Percentiles rank a stretch among this genome's conserved stretches.
Evolutionary conservation across 2,329 filamentous ascomycete species (phyloP).

Genomic region (Xylariaceae sp.): DNA sequence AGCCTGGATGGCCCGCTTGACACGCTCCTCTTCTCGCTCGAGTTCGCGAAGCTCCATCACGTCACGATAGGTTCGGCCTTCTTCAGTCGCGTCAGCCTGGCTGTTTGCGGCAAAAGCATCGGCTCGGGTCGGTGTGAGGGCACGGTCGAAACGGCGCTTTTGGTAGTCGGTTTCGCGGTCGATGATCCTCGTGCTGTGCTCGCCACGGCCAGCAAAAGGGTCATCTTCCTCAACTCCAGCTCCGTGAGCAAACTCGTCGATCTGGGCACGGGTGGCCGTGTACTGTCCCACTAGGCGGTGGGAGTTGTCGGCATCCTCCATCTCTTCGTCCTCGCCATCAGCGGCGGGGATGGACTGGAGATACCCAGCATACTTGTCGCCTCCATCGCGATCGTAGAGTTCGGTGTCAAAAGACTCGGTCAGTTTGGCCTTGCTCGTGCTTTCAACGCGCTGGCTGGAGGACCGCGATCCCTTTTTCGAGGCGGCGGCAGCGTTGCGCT

Average conservation of each 20-base stretch:
- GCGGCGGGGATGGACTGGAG: constrained; percentile 79
- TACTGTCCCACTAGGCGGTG: constrained; percentile 88
- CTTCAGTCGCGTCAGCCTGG: constrained; percentile 59
- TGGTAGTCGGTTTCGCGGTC: constrained; percentile 97
- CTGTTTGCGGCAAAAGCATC: constrained; percentile 78
- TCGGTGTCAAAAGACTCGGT: constrained; percentile 84
- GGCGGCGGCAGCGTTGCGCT: constrained; percentile 78
- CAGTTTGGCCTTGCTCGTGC: constrained; percentile 83
- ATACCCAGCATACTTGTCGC: constrained; percentile 83
- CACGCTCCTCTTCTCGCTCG: constrained; percentile 87
- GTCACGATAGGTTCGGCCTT: constrained; percentile 79
- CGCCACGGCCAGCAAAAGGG: constrained; percentile 71
- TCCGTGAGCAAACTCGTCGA: constrained; percentile 88
- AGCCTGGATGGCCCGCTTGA: constrained; percentile 73
- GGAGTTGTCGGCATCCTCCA: constrained; percentile 67
- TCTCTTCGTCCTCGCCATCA: constrained; percentile 73
- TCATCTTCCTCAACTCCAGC: constrained; percentile 88
- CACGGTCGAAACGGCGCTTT: constrained; percentile 86
- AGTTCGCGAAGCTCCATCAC: constrained; percentile 87
- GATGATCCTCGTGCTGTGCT: constrained; percentile 84
- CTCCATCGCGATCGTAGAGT: constrained; percentile 73
- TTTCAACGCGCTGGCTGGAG: constrained; percentile 75
- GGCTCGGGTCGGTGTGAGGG: constrained; percentile 76
- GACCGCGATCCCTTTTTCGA: constrained; percentile 76
- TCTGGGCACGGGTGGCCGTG: constrained; percentile 84